A percentile compares a stretch with the other conserved stretches of the same genome.
phyloP scores from a whole-genome alignment of 208 protist genomes.

The Crithidia thermophila region DNA sequence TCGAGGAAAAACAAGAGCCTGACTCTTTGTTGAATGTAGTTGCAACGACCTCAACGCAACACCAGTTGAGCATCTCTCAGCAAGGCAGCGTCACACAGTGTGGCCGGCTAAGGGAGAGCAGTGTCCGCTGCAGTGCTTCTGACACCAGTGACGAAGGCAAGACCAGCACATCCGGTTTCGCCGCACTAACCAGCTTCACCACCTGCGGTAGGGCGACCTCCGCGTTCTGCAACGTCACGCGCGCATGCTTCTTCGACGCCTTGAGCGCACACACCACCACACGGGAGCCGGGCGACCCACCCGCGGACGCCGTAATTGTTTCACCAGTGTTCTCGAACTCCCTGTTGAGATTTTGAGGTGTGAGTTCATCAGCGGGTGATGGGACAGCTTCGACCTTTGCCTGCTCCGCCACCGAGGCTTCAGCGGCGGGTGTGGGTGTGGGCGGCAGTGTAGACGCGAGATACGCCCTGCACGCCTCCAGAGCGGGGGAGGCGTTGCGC shows the following conservation, averaged over 20 bases:
- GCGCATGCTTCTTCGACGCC: slow-evolving; percentile 55
- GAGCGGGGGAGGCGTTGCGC: too few relatives aligned
- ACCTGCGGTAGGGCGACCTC: slow-evolving; percentile 56
- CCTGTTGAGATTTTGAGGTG: too few relatives aligned
- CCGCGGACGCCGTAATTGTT: too few relatives aligned
- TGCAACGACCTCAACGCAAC: too few relatives aligned
- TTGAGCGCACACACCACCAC: slow-evolving; percentile 60
- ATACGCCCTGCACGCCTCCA: slow-evolving; percentile 11
- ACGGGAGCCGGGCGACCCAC: slow-evolving; percentile 17
- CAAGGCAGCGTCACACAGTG: slow-evolving; percentile 73
- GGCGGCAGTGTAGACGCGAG: too few relatives aligned
- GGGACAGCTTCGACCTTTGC: too few relatives aligned
- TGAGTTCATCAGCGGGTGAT: too few relatives aligned
- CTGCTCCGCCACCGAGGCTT: too few relatives aligned
- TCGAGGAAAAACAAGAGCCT: not conserved
- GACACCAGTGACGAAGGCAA: slow-evolving; percentile 41
- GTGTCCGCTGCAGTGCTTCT: slow-evolving; percentile 51
- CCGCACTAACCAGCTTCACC: slow-evolving; percentile 51
- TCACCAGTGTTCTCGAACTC: too few relatives aligned
- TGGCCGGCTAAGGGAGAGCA: slow-evolving; percentile 55
- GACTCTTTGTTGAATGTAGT: not conserved
- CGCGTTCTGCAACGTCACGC: slow-evolving; percentile 24
- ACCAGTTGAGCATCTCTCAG: too few relatives aligned
- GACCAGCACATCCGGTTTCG: slow-evolving; percentile 70
- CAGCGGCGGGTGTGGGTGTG: too few relatives aligned